A percentile compares a stretch with the other conserved stretches of the same genome.
phyloP scores from a whole-genome alignment of 1,284 basidiomycete species.

The Trametes hirsuta region DNA sequence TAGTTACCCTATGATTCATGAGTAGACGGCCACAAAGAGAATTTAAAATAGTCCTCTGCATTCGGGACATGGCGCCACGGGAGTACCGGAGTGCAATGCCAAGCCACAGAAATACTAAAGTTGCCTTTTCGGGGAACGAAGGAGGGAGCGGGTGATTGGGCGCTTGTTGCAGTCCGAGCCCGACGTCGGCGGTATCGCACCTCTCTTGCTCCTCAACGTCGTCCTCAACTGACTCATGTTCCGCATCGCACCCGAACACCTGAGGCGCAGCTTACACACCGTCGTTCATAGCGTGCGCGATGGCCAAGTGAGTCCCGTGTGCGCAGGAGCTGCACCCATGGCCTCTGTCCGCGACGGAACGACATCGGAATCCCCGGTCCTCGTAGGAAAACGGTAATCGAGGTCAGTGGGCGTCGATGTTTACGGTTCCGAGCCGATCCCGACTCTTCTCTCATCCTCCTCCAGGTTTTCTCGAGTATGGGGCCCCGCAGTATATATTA shows the following conservation, averaged over 20 bases:
- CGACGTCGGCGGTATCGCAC: no score
- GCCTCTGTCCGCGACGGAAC: constrained; percentile 12
- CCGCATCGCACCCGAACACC: constrained; percentile 1
- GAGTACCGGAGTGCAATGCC: no score
- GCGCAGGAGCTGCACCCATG: neutral
- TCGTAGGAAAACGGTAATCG: neutral
- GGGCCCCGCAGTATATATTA: constrained; percentile 5
- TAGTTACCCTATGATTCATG: no score
- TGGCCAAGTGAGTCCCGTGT: neutral
- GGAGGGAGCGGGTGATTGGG: neutral
- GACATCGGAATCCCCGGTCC: neutral
- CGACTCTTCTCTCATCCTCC: neutral
- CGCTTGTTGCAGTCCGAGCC: neutral
- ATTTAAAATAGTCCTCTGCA: no score
- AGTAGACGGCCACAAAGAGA: no score
- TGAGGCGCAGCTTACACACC: neutral
- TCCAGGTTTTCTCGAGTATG: neutral
- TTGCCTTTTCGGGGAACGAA: neutral
- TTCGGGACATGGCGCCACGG: no score
- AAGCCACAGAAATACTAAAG: neutral
- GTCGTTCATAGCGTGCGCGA: neutral
- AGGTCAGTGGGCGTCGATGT: neutral
- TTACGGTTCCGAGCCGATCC: constrained; percentile 7
- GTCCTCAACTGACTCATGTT: neutral
- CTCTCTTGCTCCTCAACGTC: neutral